Evolutionary conservation across 306 rosid genomes (phyloP), one percentile per base, ranked within the genome.

Genomic region (Malus sylvestris): DNA sequence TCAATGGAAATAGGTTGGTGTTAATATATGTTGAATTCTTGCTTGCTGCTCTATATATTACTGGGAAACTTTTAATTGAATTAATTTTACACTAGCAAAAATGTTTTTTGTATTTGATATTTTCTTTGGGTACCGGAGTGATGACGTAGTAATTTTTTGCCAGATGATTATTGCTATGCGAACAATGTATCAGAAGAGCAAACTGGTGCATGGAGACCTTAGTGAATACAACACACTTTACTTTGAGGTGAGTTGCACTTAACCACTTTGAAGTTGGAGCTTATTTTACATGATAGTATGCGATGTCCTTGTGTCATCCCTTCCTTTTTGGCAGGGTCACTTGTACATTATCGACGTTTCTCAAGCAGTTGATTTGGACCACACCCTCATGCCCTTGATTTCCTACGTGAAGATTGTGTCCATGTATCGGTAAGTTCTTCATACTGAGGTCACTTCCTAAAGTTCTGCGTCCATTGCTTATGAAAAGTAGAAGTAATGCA

Each of bases 161-260:
- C 89, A 91, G 97, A 83, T 94, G 77, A 86, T 94, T 81, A 79
- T 91, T 25, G 88, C 88, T 61, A 94, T 94, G 98, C 88, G 98
- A 70, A 91, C 86, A 27, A 74, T 91, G 76, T 94, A 94, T 82
- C 97, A 91, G 80, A 91, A 90, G 81, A 88, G 97, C 89, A 94
- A 89, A 85, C 79, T 94, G 83, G 98, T 94, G 78, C 98, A 94
- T 35, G 97, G 97, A 51, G 98, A 94, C 74, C 97, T 94, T 55
- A 90, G 98, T 52, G 98, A 94, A 85, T 91, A 94, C 80, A 94
- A 90, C 80, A 86, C 89, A 78, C 98, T 91, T 65, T 90, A 90
- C 85, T 88, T 12, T 85, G 97, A 94, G 92, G 98, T 87, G 74
- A 57, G 27, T 30, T 58, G 20, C 35, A 14, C 18, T 13, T 25